Evolutionary conservation across 805 yeast genomes (phyloP).

Genomic region (Ogataea trehaloabstinens): DNA sequence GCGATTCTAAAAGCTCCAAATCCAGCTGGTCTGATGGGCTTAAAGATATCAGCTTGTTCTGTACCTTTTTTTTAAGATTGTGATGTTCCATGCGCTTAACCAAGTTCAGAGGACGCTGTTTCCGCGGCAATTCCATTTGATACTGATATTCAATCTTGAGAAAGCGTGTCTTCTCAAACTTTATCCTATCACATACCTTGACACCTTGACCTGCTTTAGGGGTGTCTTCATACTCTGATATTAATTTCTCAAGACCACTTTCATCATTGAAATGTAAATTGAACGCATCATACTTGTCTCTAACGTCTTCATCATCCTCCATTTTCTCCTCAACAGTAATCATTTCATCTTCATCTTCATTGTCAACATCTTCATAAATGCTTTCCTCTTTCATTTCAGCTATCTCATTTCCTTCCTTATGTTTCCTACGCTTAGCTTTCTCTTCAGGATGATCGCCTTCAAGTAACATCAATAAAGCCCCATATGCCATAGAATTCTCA

Average conservation of each 20-base stretch:
- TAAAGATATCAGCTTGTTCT: slow-evolving; percentile 34
- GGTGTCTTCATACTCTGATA: slow-evolving; percentile 20
- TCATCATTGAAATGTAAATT: slow-evolving; percentile 67
- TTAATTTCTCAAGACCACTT: slow-evolving; percentile 35
- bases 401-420: slow-evolving; percentile 11
- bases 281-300: slow-evolving; percentile 58
- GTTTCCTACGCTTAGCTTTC: slow-evolving; percentile 6
- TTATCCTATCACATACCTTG: slow-evolving; percentile 10
- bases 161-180: slow-evolving; percentile 27
- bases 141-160: slow-evolving; percentile 32
- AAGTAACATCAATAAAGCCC: slow-evolving; percentile 28
- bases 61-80: slow-evolving; percentile 47
- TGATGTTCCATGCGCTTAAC: slow-evolving; percentile 27
- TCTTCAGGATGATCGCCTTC: slow-evolving; percentile 21
- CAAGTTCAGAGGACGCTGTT: slow-evolving; percentile 9
- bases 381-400: slow-evolving; percentile 7
- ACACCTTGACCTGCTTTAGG: slow-evolving; percentile 16
- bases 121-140: slow-evolving; percentile 6
- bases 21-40: slow-evolving; percentile 43
- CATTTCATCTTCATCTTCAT: slow-evolving; percentile 12
- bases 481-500: slow-evolving; percentile 19
- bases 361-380: slow-evolving; percentile 15
- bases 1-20: slow-evolving; percentile 52
- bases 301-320: slow-evolving; percentile 32
- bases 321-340: slow-evolving; percentile 38